Percentiles rank a stretch among this genome's conserved stretches.
phyloP scores from a whole-genome alignment of 805 yeast species.

The Sungouiella blattae region DNA sequence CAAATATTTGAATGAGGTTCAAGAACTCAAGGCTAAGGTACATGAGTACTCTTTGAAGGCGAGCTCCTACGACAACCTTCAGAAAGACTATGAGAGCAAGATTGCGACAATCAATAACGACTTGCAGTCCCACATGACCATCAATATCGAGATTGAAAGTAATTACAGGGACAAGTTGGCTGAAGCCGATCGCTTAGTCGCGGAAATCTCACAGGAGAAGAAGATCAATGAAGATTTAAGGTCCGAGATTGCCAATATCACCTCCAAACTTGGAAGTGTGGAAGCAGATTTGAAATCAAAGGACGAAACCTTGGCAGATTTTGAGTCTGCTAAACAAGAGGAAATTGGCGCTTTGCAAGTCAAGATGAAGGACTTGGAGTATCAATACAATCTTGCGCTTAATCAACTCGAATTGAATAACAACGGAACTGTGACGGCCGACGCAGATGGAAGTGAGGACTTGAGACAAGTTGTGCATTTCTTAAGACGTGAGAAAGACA shows the following conservation, averaged over 20 bases:
- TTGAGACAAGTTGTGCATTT: constrained; percentile 52
- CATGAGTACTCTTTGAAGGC: constrained; percentile 29
- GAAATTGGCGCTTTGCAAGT: constrained; percentile 40
- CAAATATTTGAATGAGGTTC: constrained; percentile 8
- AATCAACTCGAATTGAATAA: constrained; percentile 57
- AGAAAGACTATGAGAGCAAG: constrained; percentile 29
- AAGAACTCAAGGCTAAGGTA: constrained; percentile 18
- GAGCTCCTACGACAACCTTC: constrained; percentile 29
- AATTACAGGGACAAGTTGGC: constrained; percentile 39
- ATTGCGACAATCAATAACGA: constrained; percentile 26
- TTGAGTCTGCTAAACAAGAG: constrained; percentile 21
- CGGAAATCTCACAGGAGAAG: constrained; percentile 10
- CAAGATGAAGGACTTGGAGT: constrained; percentile 52
- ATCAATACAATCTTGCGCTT: constrained; percentile 66
- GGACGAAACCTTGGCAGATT: constrained; percentile 20
- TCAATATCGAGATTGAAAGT: constrained; percentile 47
- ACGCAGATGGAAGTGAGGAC: constrained; percentile 17
- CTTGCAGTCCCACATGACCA: constrained; percentile 38
- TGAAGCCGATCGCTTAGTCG: constrained; percentile 11
- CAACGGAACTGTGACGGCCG: constrained; percentile 11
- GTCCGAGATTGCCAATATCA: constrained; percentile 3
- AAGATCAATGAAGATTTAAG: constrained; percentile 1
- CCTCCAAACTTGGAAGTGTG: constrained; percentile 3
- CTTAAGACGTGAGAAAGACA: constrained; percentile 73
- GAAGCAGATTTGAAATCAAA: constrained; percentile 46